These are phyloP conservation scores for Nemania sp. DNA, from an alignment of 2,329 filamentous ascomycete genomes.

Conservation along the genomic window DNA sequence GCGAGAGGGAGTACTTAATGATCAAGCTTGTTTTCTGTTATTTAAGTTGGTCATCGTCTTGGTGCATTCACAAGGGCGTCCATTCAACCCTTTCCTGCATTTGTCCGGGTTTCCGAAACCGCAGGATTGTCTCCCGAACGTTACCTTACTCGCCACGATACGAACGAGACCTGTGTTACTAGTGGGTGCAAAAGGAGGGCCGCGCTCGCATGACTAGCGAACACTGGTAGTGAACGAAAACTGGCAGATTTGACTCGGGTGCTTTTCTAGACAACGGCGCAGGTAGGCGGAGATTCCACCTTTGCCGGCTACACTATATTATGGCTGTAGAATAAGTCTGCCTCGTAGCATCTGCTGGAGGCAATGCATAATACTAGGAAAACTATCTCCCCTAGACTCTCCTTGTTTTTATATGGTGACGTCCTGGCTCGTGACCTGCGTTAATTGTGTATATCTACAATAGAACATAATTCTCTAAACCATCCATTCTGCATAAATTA, in stretches of 20 bases:
- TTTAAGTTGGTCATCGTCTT: conserved; percentile 37
- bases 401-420: not conserved
- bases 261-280: conserved; percentile 31
- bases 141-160: conserved; percentile 5
- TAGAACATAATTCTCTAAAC: too few species aligned
- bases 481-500: too few species aligned
- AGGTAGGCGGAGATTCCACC: conserved; percentile 12
- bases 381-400: conserved; percentile 11
- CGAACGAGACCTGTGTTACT: conserved; percentile 14
- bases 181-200: conserved; percentile 7
- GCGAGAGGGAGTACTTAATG: conserved; percentile 40
- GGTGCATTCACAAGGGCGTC: conserved; percentile 19
- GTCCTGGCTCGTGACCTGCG: not conserved
- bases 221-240: conserved; percentile 16
- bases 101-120: conserved; percentile 5
- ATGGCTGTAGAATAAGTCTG: conserved; percentile 24
- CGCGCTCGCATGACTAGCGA: conserved; percentile 13
- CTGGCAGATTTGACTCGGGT: conserved; percentile 23
- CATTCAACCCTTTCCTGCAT: conserved; percentile 6
- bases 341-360: conserved; percentile 19
- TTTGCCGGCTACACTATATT: conserved; percentile 26
- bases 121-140: not conserved
- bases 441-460: too few species aligned
- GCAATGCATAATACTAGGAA: conserved; percentile 30
- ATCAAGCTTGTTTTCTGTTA: conserved; percentile 37